These are phyloP conservation scores for Arthrobotrys sinensis DNA, from an alignment of 2,329 filamentous ascomycete genomes.

Conservation along the genomic window DNA sequence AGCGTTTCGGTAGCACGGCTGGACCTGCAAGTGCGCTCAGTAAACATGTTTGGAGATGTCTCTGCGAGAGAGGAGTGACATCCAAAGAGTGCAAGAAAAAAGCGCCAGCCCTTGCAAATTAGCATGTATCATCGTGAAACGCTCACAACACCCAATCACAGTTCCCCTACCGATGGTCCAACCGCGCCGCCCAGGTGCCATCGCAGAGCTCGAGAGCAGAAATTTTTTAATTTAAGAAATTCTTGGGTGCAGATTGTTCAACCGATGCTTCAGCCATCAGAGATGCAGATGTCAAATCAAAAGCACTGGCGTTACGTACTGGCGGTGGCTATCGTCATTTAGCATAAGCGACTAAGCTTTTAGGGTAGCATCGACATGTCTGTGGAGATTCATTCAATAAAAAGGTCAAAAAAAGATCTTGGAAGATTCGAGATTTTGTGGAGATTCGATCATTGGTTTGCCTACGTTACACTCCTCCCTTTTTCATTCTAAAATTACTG, in stretches of 20 bases:
- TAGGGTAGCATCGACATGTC: slow-evolving; percentile 6
- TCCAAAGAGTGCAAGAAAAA: slow-evolving; percentile 19
- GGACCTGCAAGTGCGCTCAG: slow-evolving; percentile 10
- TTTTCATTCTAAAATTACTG: slow-evolving; percentile 40
- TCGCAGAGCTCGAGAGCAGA: slow-evolving; percentile 43
- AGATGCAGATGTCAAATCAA: slow-evolving; percentile 23
- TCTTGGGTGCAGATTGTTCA: slow-evolving; percentile 19
- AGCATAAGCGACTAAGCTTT: slow-evolving; percentile 5
- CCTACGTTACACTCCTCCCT: not conserved
- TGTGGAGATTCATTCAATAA: slow-evolving; percentile 23
- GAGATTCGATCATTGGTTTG: slow-evolving; percentile 38
- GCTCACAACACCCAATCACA: slow-evolving; percentile 55
- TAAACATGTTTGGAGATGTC: slow-evolving; percentile 37
- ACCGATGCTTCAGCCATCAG: slow-evolving; percentile 1
- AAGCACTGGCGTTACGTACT: slow-evolving; percentile 16
- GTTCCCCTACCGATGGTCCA: slow-evolving; percentile 23
- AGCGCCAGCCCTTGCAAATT: slow-evolving; percentile 44
- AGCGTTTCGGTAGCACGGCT: slow-evolving; percentile 31
- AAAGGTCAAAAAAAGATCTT: not conserved
- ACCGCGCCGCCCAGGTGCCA: slow-evolving; percentile 19
- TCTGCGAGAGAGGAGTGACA: slow-evolving; percentile 21
- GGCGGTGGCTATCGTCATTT: slow-evolving; percentile 4
- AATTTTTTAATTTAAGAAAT: slow-evolving; percentile 29
- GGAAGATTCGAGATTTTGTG: slow-evolving; percentile 26
- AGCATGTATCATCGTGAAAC: slow-evolving; percentile 58